Percentiles rank a stretch among this genome's conserved stretches.
Conservation (phyloP, 1,284 basidiomycete genomes). For the Trichosporon sp. region DNA sequence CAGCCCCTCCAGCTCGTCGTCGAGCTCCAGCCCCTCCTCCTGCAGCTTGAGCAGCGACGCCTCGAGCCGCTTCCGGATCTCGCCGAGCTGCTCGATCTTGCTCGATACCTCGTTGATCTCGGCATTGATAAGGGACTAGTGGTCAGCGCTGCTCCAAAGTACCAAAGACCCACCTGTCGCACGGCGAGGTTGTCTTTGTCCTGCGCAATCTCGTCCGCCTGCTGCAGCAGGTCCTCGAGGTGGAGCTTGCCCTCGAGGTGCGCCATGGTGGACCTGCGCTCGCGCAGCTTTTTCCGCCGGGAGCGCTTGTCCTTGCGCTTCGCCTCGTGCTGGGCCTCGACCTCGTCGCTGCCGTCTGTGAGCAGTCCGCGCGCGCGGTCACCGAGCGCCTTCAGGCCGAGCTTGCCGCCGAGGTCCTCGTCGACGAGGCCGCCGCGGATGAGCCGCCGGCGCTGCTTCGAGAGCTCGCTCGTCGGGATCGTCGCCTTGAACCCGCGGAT, state of each 20-base stretch:
- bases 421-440: conserved; percentile 56
- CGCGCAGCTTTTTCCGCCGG: conserved; percentile 56
- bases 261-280: conserved; percentile 62
- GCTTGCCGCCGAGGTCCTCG: conserved; percentile 64
- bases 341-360: conserved; percentile 50
- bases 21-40: conserved; percentile 91
- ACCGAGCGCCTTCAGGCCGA: conserved; percentile 73
- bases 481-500: conserved; percentile 86
- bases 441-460: conserved; percentile 67
- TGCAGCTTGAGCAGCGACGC: conserved; percentile 78
- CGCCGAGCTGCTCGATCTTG: conserved; percentile 82
- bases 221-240: conserved; percentile 72
- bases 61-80: conserved; percentile 73
- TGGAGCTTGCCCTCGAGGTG: conserved; percentile 64
- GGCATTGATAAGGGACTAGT: conserved; percentile 68
- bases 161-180: conserved; percentile 60
- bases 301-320: conserved; percentile 26
- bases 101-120: conserved; percentile 81
- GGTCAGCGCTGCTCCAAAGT: neutral
- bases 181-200: conserved; percentile 89
- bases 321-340: conserved; percentile 16
- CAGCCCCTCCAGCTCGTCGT: conserved; percentile 87
- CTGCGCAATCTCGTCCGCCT: conserved; percentile 73
- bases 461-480: conserved; percentile 75
- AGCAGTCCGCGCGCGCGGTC: conserved; percentile 71